Percentiles rank a stretch among this genome's conserved stretches.
Conservation (phyloP, 2,329 filamentous ascomycete genomes). For the Thelonectria blattea region DNA sequence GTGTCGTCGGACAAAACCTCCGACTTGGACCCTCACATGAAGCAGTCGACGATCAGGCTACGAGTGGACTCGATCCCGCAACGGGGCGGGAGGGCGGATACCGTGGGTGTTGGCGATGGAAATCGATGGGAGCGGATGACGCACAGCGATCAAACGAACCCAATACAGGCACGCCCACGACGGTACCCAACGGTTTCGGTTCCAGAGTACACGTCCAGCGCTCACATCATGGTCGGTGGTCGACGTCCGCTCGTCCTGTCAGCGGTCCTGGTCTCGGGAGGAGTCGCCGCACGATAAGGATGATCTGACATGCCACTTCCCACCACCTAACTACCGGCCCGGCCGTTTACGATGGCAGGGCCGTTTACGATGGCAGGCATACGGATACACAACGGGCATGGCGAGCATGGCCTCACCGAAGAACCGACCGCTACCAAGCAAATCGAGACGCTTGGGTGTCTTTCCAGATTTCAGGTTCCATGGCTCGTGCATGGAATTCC, state of each 20-base stretch:
- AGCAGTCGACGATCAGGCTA: conserved; percentile 7
- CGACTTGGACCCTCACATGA: not conserved
- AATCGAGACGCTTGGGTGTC: conserved; percentile 14
- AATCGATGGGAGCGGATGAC: conserved; percentile 6
- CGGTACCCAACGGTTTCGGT: not conserved
- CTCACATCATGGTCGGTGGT: conserved; percentile 7
- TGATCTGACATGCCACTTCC: conserved; percentile 34
- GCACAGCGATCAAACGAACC: conserved; percentile 5
- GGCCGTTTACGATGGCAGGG: conserved; percentile 17
- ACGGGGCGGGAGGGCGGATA: not conserved
- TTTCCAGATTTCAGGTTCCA: conserved; percentile 31
- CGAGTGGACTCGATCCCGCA: conserved; percentile 7
- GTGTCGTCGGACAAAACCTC: not conserved
- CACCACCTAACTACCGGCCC: conserved; percentile 32
- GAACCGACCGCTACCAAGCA: conserved; percentile 2
- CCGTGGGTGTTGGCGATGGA: not conserved
- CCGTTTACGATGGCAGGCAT: conserved; percentile 6
- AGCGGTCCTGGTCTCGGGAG: conserved; percentile 16
- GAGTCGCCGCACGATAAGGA: conserved; percentile 35
- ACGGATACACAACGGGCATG: too few species aligned
- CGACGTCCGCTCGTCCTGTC: conserved; percentile 17
- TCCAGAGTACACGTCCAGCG: not conserved
- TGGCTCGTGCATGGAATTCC: conserved; percentile 22
- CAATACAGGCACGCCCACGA: not conserved
- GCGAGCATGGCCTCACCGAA: conserved; percentile 12